Conservation (phyloP, 345 rosid species). For the Eucalyptus pauciflora region DNA sequence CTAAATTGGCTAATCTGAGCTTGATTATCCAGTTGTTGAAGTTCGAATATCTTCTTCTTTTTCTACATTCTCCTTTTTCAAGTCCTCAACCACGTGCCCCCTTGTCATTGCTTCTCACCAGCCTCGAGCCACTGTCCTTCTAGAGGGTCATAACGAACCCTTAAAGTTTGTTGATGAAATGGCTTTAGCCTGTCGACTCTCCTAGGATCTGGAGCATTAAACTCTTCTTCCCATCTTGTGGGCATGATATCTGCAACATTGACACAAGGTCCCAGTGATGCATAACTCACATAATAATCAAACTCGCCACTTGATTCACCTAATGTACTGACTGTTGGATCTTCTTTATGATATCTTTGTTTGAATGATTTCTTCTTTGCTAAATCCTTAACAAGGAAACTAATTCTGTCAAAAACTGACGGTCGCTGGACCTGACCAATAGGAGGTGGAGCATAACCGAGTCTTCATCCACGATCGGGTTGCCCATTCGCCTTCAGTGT, state of each 20-base stretch:
- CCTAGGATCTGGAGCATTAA: background rate
- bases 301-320: background rate
- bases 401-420: background rate
- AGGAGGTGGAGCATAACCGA: background rate
- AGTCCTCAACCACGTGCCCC: background rate
- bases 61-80: background rate
- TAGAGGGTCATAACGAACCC: background rate
- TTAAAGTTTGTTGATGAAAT: background rate
- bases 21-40: background rate
- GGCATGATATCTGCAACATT: background rate
- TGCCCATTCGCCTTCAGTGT: background rate
- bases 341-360: background rate
- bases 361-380: background rate
- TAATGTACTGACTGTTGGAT: background rate
- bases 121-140: background rate
- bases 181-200: background rate
- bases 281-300: background rate
- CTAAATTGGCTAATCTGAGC: background rate
- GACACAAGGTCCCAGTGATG: background rate
- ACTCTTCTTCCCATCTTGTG: background rate
- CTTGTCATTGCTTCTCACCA: background rate
- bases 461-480: background rate
- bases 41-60: background rate
- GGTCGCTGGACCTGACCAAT: background rate
- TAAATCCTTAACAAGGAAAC: background rate